Percentiles rank a stretch among this genome's conserved stretches.
Evolutionary conservation across 148 eudicot genomes (phyloP).

Genomic region (Bassia scoparia): DNA sequence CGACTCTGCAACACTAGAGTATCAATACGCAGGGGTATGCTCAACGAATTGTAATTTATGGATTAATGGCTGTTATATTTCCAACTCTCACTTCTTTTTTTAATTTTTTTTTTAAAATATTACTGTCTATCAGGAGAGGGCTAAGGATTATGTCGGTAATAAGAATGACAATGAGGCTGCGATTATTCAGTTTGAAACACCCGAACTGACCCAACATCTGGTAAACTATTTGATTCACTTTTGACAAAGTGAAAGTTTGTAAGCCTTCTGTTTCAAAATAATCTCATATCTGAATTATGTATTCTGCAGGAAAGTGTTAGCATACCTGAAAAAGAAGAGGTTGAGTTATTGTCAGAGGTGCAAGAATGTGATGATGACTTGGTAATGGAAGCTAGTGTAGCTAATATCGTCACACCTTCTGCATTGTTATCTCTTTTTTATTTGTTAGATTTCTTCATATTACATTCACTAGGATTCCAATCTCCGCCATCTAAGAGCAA

Average conservation of each 20-base stretch:
- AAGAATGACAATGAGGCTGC: conserved; percentile 24
- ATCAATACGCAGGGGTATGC: conserved; percentile 22
- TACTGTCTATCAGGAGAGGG: conserved; percentile 44
- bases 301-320: conserved; percentile 41
- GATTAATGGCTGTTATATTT: conserved; percentile 11
- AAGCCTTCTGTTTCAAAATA: not conserved
- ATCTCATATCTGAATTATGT: conserved; percentile 14
- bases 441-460: not conserved
- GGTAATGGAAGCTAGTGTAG: conserved; percentile 34
- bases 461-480: not conserved
- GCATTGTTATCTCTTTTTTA: not conserved
- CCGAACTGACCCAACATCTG: conserved; percentile 51
- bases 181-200: conserved; percentile 55
- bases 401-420: not conserved
- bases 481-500: not conserved
- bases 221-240: conserved; percentile 30
- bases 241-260: not conserved
- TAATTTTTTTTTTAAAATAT: no score
- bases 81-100: conserved; percentile 2
- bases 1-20: conserved; percentile 12
- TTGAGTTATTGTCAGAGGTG: conserved; percentile 40
- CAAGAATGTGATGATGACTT: conserved; percentile 37
- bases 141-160: conserved; percentile 19
- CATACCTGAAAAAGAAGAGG: conserved; percentile 37
- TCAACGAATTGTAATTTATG: not conserved